Base-by-base conservation (phyloP, 225 moss, liverwort and hornwort species). In the Lunularia cruciata region DNA sequence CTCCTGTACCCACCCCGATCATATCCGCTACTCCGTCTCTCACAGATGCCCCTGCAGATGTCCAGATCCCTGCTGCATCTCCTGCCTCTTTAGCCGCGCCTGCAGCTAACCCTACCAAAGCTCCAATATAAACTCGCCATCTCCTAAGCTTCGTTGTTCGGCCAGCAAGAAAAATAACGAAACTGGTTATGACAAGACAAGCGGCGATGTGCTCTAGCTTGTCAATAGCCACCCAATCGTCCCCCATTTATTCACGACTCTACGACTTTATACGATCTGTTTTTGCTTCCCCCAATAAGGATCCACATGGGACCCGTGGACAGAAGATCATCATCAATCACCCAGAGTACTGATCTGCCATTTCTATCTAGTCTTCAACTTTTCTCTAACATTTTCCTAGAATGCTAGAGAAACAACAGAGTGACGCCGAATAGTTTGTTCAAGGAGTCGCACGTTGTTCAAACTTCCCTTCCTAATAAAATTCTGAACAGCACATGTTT, bases 121-220 rank as follows among this genome's bases (percentile, higher is more conserved):
- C 78, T 40, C 83, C 83, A 16, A 83, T 60, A 46, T 36, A 43
- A 43, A 76, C 49, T 22, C 76, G 72, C 83, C 79, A 79, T 62
- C 47, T 59, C 0, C 60, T 63, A 15, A 79, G 20, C 49, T 48
- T 76, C 23, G 52, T 69, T 3, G 57, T 67, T 27, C 36, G 57
- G 31, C 72, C 59, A 16, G 65, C 68, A 23, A 79, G 1, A 37
- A 14, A 35, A 40, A 65, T 38, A 4, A 70, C 78, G 2, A 60
- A 8, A 58, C 15, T 59, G 40, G 83, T 83, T 27, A 83, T 69
- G 1, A 65, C 19, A 54, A 83, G 60, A 42, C 83, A 83, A 0
- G 83, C 79, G 5, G 73, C 23, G 28, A 78, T 79, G 48, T 83
- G 83, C 65, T 83, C 60, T 48, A 76, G 39, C 70, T 83, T 83